phyloP scores from a whole-genome alignment of 2,329 filamentous ascomycete species.

The Cordyceps cicadae region DNA sequence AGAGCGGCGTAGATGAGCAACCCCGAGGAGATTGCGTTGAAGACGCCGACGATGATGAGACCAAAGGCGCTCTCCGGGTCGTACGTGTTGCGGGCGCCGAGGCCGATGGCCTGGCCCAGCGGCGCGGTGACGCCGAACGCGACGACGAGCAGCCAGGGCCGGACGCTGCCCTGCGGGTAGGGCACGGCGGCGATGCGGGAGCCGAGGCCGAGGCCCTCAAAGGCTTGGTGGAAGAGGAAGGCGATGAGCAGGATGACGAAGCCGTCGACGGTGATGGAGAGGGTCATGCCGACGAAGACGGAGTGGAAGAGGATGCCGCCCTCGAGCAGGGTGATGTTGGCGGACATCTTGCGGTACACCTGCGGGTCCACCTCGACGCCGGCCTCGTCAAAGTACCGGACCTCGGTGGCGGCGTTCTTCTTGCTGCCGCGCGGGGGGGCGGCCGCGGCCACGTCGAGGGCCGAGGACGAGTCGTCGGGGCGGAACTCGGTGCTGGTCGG shows the following conservation, averaged over 20 bases:
- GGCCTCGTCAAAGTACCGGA: constrained; percentile 29
- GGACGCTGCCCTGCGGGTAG: constrained; percentile 46
- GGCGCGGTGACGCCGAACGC: constrained; percentile 58
- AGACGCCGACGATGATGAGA: constrained; percentile 54
- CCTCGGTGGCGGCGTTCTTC: not conserved
- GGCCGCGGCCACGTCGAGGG: not conserved
- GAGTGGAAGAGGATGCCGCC: constrained; percentile 74
- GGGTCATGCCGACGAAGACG: constrained; percentile 66
- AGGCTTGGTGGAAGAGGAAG: constrained; percentile 65
- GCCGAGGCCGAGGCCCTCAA: constrained; percentile 61
- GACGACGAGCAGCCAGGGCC: constrained; percentile 53
- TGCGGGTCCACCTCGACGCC: constrained; percentile 35
- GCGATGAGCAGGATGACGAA: constrained; percentile 60
- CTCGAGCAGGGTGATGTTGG: constrained; percentile 68
- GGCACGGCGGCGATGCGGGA: constrained; percentile 61
- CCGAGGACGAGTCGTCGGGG: not conserved
- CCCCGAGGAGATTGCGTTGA: constrained; percentile 58
- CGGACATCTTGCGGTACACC: constrained; percentile 52
- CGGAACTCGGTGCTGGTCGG: not conserved
- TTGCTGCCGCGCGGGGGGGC: constrained; percentile 9
- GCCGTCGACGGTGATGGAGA: constrained; percentile 59
- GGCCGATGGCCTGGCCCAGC: constrained; percentile 56
- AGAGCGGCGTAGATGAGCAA: constrained; percentile 54
- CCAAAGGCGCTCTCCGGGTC: constrained; percentile 57
- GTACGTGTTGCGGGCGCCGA: constrained; percentile 47